A percentile compares a stretch with the other conserved stretches of the same genome.
These are phyloP conservation scores for Lanmaoa rubissima DNA, from an alignment of 768 basidiomycete species.

Conservation along the genomic window DNA sequence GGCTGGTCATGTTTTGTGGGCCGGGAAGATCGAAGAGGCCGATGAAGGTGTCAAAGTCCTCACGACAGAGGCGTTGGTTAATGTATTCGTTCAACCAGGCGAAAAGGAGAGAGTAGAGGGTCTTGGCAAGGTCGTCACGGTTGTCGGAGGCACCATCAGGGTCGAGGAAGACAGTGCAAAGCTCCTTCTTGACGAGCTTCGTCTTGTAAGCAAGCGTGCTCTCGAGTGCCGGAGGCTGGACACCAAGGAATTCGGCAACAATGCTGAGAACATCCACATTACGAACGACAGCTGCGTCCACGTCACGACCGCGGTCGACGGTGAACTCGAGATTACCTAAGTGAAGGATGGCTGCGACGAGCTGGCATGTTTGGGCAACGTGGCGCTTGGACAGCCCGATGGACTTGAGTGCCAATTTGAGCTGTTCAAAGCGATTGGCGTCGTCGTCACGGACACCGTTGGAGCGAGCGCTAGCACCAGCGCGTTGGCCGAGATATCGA, in stretches of 20 bases:
- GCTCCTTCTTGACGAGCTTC: constrained; percentile 89
- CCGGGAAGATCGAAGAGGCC: constrained; percentile 94
- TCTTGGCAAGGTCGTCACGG: constrained; percentile 90
- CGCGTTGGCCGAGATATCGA: constrained; percentile 80
- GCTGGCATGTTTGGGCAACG: constrained; percentile 93
- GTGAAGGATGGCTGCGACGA: constrained; percentile 93
- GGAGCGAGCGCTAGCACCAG: constrained; percentile 40
- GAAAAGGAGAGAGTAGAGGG: constrained; percentile 91
- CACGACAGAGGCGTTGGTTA: constrained; percentile 91
- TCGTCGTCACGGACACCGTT: constrained; percentile 71
- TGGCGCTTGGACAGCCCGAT: constrained; percentile 93
- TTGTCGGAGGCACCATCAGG: constrained; percentile 92
- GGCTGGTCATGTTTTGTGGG: constrained; percentile 82
- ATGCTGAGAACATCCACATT: constrained; percentile 80
- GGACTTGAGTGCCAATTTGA: constrained; percentile 90
- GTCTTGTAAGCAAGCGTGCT: constrained; percentile 86
- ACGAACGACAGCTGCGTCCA: constrained; percentile 90
- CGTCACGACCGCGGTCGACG: constrained; percentile 77
- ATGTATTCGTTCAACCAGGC: constrained; percentile 96
- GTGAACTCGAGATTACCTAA: constrained; percentile 94
- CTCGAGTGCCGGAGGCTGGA: constrained; percentile 70
- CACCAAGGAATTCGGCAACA: constrained; percentile 90
- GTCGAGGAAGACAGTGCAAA: constrained; percentile 96
- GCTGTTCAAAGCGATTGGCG: constrained; percentile 84
- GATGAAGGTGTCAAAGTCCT: constrained; percentile 90